Base-by-base conservation (phyloP, 352 stramenopile species). In the Achlya hypogyna region DNA sequence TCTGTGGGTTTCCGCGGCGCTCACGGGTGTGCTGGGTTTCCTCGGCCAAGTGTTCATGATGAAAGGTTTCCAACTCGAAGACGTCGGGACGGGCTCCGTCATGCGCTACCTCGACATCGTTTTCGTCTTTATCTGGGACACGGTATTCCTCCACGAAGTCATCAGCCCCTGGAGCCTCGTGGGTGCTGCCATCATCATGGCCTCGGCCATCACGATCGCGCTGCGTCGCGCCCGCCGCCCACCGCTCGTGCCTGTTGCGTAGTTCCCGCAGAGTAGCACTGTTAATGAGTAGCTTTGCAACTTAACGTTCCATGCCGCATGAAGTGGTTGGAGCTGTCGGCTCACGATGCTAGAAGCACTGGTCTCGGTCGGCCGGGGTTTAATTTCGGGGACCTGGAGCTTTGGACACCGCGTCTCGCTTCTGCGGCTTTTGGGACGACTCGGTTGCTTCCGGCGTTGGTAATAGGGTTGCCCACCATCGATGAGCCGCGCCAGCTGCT, bases 71-170 rank as follows among this genome's bases (percentile, higher is more conserved):
- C 74, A 83, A 58, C 47, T 67, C 18, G 76, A 78, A 49, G 73
- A 80, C n/a, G 69, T 71, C 18, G 74, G 74, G 14, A 65, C 76
- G 34, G 72, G 70, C 16, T 80, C 76, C 5, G 62, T 78, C 20
- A 75, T 79, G 64, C 74, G 74, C 12, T 77, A 80, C 53, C 74
- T 77, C 56, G 74, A 78, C 58, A 69, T 80, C 18, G 72, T 77
- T 10, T 76, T 79, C 42, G 71, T 74, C 2, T 76, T 81, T 27
- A 47, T 74, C 38, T 78, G 78, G 60, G 74, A 82, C 62, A 64
- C 69, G 27, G 34, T 71, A 5, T 60, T 78, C 31, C 59, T 79
- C 27, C 67, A 69, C 10, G 73, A 76, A 14, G 58, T 14, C 1
- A 60, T 79, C 28, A 72, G 70, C 51, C 10, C 40, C 23, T 51